Conservation (phyloP, 1,284 basidiomycete genomes). For the Mycena citricolor region DNA sequence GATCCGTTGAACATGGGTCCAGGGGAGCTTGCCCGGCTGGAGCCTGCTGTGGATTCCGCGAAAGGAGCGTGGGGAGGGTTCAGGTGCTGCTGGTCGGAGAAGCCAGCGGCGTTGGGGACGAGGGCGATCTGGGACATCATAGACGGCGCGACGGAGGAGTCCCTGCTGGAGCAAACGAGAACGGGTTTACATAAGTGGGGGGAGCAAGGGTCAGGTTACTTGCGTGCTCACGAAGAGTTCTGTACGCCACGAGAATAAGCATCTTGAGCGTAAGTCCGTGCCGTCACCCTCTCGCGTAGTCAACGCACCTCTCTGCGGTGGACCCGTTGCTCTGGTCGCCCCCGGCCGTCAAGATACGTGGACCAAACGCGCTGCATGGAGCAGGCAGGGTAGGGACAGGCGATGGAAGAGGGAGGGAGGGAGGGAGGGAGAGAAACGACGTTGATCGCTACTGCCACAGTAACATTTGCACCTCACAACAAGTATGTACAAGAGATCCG, state of each 20-base stretch:
- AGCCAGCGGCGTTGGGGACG: conserved; percentile 32
- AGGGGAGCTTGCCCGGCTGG: conserved; percentile 25
- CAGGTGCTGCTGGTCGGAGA: conserved; percentile 31
- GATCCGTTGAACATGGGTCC: conserved; percentile 25
- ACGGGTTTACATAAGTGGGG: conserved; percentile 18
- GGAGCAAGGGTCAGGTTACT: conserved; percentile 4
- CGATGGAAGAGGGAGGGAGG: not conserved
- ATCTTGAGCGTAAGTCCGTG: no score
- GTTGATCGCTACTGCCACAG: no score
- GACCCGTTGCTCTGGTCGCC: conserved; percentile 10
- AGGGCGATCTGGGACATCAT: conserved; percentile 38
- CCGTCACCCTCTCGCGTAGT: no score
- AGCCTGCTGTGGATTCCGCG: conserved; percentile 18
- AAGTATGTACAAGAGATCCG: not conserved
- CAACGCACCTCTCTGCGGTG: no score
- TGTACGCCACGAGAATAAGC: no score
- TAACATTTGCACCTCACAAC: not conserved
- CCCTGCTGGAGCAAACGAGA: conserved; percentile 31
- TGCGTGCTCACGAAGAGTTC: conserved; percentile 22
- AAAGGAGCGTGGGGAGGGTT: conserved; percentile 26
- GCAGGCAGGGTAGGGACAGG: not conserved
- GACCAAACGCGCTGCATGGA: conserved; percentile 53
- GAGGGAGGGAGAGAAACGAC: no score
- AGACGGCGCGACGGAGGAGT: conserved; percentile 39
- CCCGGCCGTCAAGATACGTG: conserved; percentile 41